Evolutionary conservation across 225 moss, liverwort and hornwort genomes (phyloP).

Genomic region (Bryoerythrophyllum caledonicum): DNA sequence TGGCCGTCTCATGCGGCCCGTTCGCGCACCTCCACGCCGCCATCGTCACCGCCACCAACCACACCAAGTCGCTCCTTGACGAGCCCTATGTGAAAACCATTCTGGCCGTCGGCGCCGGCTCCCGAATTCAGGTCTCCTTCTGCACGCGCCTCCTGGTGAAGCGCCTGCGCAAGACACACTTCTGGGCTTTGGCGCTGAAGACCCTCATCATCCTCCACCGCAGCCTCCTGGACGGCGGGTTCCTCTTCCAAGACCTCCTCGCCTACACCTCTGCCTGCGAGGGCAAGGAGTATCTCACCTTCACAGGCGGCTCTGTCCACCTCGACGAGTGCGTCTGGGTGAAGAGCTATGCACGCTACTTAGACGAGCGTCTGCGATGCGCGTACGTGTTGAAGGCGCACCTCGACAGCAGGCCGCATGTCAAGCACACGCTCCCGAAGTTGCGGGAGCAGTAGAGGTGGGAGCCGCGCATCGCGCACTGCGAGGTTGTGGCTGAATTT

Average conservation of each 20-base stretch:
- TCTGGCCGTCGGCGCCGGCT: constrained; percentile 31
- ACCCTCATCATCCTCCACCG: constrained; percentile 52
- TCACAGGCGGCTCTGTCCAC: constrained; percentile 19
- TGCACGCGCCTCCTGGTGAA: constrained; percentile 39
- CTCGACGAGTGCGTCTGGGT: constrained; percentile 45
- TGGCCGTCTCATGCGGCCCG: too few relatives aligned
- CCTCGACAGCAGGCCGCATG: constrained; percentile 41
- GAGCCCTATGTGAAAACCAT: constrained; percentile 49
- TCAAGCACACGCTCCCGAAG: too few relatives aligned
- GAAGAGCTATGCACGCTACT: constrained; percentile 34
- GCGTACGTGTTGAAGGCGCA: constrained; percentile 40
- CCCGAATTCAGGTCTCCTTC: constrained; percentile 47
- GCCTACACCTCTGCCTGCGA: constrained; percentile 14
- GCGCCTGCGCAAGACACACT: constrained; percentile 45
- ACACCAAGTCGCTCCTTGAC: constrained; percentile 42
- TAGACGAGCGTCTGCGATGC: constrained; percentile 54
- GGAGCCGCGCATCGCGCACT: too few relatives aligned
- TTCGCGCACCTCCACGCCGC: constrained; percentile 32
- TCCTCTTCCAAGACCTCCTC: constrained; percentile 59
- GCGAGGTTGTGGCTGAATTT: too few relatives aligned
- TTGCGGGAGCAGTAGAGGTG: too few relatives aligned
- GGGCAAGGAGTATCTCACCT: constrained; percentile 40
- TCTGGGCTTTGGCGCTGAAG: constrained; percentile 55
- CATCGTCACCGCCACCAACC: constrained; percentile 41
- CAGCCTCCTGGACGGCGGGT: constrained; percentile 51